Percentiles rank a stretch among this genome's conserved stretches.
Evolutionary conservation across 306 rosid genomes (phyloP).

Genomic region (Prunus davidiana): DNA sequence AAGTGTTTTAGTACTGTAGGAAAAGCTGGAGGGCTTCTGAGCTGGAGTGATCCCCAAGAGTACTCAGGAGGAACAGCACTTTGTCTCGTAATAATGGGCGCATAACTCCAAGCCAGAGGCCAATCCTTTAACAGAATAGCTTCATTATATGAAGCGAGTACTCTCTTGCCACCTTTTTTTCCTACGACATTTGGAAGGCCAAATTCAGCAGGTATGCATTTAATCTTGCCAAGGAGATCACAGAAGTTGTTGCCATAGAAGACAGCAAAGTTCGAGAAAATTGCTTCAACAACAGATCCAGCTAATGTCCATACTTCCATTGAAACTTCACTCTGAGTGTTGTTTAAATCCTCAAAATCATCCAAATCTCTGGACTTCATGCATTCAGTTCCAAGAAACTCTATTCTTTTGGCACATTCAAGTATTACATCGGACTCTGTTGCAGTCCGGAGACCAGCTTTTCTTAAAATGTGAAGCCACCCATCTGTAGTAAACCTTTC

Average conservation of each 20-base stretch:
- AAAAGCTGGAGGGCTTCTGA: conserved; percentile 85
- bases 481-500: conserved; percentile 84
- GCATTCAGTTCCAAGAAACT: conserved; percentile 81
- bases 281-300: conserved; percentile 79
- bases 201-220: conserved; percentile 82
- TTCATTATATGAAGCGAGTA: conserved; percentile 76
- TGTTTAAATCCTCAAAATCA: conserved; percentile 62
- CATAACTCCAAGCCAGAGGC: conserved; percentile 95
- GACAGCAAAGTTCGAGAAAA: conserved; percentile 84
- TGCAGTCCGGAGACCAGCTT: conserved; percentile 77
- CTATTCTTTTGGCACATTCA: conserved; percentile 93
- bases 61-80: conserved; percentile 77
- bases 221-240: conserved; percentile 75
- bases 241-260: conserved; percentile 84
- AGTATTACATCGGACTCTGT: conserved; percentile 75
- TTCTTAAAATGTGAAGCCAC: conserved; percentile 91
- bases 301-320: conserved; percentile 83
- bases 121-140: conserved; percentile 85
- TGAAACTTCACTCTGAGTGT: conserved; percentile 60
- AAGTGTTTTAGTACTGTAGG: conserved; percentile 78
- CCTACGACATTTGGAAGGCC: conserved; percentile 76
- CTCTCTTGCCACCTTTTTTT: conserved; percentile 73
- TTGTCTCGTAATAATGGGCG: conserved; percentile 79
- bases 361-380: conserved; percentile 62
- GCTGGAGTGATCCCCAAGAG: conserved; percentile 86